A percentile compares a stretch with the other conserved stretches of the same genome.
Evolutionary conservation across 805 yeast species (phyloP).

Genomic region (Hanseniaspora taiwanica): DNA sequence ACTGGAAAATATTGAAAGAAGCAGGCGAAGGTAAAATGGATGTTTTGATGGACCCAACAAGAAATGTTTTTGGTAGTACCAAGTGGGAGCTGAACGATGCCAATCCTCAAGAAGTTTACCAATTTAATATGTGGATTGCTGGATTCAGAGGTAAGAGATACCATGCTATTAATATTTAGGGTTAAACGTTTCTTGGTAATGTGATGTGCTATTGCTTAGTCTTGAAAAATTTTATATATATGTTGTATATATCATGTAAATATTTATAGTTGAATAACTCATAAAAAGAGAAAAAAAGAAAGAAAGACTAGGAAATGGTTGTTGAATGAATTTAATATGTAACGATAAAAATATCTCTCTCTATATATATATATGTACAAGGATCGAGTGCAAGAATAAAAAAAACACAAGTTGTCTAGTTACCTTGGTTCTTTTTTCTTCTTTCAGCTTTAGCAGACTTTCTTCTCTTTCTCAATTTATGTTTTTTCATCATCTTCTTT

Average conservation of each 20-base stretch:
- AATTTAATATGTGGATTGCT: conserved; percentile 77
- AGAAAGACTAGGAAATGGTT: too few relatives aligned
- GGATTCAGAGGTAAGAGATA: conserved; percentile 95
- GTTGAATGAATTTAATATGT: too few relatives aligned
- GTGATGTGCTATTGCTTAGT: too few relatives aligned
- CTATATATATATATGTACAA: too few relatives aligned
- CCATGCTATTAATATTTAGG: conserved; percentile 48
- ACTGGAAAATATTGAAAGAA: conserved; percentile 53
- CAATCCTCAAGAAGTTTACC: conserved; percentile 87
- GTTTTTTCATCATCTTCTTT: conserved; percentile 93
- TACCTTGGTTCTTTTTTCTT: conserved; percentile 45
- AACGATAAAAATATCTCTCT: too few relatives aligned
- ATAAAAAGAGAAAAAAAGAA: neutral
- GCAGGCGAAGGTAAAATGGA: conserved; percentile 69
- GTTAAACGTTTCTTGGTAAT: too few relatives aligned
- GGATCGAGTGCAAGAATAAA: too few relatives aligned
- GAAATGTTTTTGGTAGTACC: conserved; percentile 69
- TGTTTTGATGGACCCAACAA: conserved; percentile 57
- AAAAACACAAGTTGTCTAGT: conserved; percentile 2
- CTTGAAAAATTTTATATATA: neutral
- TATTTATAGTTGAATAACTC: neutral
- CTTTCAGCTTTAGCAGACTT: conserved; percentile 76
- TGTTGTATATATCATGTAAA: conserved; percentile 1
- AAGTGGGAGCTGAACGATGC: conserved; percentile 91
- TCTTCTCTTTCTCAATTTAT: conserved; percentile 94